A percentile compares a stretch with the other conserved stretches of the same genome.
Evolutionary conservation across 2,329 filamentous ascomycete species (phyloP).

Genomic region (Pseudogymnoascus verrucosus): DNA sequence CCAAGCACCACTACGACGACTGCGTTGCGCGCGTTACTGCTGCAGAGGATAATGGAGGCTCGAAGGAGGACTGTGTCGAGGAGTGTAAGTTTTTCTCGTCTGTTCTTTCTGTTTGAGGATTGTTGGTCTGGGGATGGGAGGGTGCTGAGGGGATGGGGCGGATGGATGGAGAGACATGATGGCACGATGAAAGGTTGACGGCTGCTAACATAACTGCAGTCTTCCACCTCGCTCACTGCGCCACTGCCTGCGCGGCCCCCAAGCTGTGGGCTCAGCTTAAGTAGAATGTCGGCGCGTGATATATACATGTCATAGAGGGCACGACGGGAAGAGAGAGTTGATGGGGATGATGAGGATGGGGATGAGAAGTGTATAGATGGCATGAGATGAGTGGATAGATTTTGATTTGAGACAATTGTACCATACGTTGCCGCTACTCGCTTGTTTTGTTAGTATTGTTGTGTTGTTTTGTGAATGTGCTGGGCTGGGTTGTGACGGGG

Average conservation of each 20-base stretch:
- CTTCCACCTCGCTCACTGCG: conserved; percentile 98
- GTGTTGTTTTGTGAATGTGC: not conserved
- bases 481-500: not conserved
- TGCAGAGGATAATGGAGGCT: conserved; percentile 55
- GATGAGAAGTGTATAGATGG: conserved; percentile 14
- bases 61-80: conserved; percentile 94
- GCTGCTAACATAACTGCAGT: conserved; percentile 45
- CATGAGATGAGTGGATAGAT: not conserved
- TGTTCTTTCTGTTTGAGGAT: not conserved
- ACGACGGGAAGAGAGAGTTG: conserved; percentile 24
- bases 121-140: not conserved
- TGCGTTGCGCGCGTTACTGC: conserved; percentile 87
- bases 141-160: not conserved
- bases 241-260: conserved; percentile 83
- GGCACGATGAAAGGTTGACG: not conserved
- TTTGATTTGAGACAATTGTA: conserved; percentile 4
- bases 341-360: conserved; percentile 23
- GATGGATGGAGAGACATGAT: not conserved
- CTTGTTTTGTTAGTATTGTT: not conserved
- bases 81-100: conserved; percentile 67
- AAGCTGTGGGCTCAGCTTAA: conserved; percentile 92
- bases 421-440: not conserved
- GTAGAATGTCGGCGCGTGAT: conserved; percentile 44
- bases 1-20: conserved; percentile 98
- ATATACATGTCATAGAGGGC: conserved; percentile 15